These are phyloP conservation scores for Saraca asoca DNA, from an alignment of 331 rosid species.

Conservation along the genomic window DNA sequence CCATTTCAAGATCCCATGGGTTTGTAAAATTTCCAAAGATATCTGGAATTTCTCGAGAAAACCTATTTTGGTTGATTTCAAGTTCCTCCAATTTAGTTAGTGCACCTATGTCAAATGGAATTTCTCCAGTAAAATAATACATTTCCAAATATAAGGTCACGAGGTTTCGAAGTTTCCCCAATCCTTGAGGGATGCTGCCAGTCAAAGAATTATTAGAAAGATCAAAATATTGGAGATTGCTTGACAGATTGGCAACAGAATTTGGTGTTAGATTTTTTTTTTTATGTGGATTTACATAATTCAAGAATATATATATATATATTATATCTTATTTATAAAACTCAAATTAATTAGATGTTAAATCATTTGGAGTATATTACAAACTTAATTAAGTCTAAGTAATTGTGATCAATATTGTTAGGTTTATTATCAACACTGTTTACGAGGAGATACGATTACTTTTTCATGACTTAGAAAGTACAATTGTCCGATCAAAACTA, in stretches of 20 bases:
- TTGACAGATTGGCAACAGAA: conserved; percentile 37
- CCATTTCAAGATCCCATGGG: neutral
- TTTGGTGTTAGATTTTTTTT: too few relatives aligned
- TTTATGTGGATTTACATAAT: too few relatives aligned
- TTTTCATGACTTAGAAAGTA: too few relatives aligned
- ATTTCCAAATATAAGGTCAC: conserved; percentile 32
- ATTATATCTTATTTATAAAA: too few relatives aligned
- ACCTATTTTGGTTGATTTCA: neutral
- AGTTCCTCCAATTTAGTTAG: conserved; percentile 7
- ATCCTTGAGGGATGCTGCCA: conserved; percentile 41
- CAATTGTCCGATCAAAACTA: too few relatives aligned
- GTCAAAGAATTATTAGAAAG: conserved; percentile 29
- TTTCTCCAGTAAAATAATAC: conserved; percentile 33
- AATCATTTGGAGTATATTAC: too few relatives aligned
- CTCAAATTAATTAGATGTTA: too few relatives aligned
- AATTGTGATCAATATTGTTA: too few relatives aligned
- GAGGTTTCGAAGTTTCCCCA: conserved; percentile 35
- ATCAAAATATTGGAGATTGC: conserved; percentile 33
- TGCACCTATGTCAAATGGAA: conserved; percentile 40
- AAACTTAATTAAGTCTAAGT: too few relatives aligned
- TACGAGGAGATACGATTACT: too few relatives aligned
- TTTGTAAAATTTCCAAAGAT: conserved; percentile 44
- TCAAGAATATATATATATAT: too few relatives aligned
- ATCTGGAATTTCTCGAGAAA: conserved; percentile 48
- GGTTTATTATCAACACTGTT: too few relatives aligned